Conservation (phyloP, 108 stramenopile genomes). For the Skeletonema marinoi region DNA sequence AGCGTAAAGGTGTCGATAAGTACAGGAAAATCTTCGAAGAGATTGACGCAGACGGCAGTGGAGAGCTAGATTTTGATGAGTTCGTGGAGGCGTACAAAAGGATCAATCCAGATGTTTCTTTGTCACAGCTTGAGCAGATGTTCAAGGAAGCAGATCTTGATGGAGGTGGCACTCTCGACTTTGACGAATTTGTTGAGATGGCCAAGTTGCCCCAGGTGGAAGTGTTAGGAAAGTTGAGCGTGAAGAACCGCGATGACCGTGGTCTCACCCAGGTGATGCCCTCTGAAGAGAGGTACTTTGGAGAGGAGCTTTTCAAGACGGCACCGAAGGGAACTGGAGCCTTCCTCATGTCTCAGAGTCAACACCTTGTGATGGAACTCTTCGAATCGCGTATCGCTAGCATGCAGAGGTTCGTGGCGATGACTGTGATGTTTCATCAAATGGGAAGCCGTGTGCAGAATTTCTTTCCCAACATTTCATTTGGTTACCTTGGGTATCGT, state of each 20-base stretch:
- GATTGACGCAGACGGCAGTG: conserved; percentile 54
- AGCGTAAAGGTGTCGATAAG: conserved; percentile 39
- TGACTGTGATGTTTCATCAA: conserved; percentile 87
- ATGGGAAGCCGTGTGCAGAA: conserved; percentile 69
- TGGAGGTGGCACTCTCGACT: conserved; percentile 46
- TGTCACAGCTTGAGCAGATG: conserved; percentile 31
- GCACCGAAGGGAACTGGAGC: conserved; percentile 41
- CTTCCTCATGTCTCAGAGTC: conserved; percentile 51
- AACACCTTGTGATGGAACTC: conserved; percentile 62
- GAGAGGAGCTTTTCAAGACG: conserved; percentile 46
- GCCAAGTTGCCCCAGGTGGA: conserved; percentile 27
- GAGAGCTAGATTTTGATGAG: conserved; percentile 47
- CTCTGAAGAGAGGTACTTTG: conserved; percentile 66
- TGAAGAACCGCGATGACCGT: conserved; percentile 55
- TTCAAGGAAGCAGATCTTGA: conserved; percentile 52
- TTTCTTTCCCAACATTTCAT: conserved; percentile 63
- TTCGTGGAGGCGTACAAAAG: conserved; percentile 38
- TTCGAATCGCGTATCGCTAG: conserved; percentile 81
- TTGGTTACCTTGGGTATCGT: conserved; percentile 63
- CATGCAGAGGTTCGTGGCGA: conserved; percentile 77
- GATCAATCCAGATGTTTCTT: conserved; percentile 31
- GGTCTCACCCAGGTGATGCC: conserved; percentile 64
- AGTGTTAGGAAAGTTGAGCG: conserved; percentile 38
- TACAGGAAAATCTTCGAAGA: conserved; percentile 42
- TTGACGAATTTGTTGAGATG: conserved; percentile 49